Evolutionary conservation across 345 rosid species (phyloP).

Genomic region (Noccaea caerulescens): DNA sequence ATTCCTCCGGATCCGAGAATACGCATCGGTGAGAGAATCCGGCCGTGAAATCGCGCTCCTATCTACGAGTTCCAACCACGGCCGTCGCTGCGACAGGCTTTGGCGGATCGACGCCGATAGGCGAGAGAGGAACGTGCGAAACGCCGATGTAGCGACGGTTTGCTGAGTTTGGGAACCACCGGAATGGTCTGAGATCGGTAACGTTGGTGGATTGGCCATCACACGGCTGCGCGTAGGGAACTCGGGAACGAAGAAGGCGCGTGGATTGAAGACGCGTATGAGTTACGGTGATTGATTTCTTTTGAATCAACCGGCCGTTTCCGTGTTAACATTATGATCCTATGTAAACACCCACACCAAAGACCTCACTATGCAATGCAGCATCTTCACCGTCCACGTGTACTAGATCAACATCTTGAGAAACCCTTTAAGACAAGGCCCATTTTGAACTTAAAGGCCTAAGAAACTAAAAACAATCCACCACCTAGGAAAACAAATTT

Average conservation of each 20-base stretch:
- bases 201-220: slow-evolving; percentile 36
- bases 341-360: background rate
- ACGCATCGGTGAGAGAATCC: slow-evolving; percentile 63
- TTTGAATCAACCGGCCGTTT: slow-evolving; percentile 4
- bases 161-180: slow-evolving; percentile 56
- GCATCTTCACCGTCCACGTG: slow-evolving; percentile 39
- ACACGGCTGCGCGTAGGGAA: slow-evolving; percentile 38
- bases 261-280: slow-evolving; percentile 1
- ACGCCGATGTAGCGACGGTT: slow-evolving; percentile 57
- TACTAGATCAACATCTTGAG: background rate
- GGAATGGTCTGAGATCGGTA: slow-evolving; percentile 43
- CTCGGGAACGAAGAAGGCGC: slow-evolving; percentile 31
- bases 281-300: slow-evolving; percentile 5
- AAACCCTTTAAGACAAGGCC: slow-evolving; percentile 11
- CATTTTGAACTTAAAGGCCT: background rate
- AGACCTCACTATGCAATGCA: background rate
- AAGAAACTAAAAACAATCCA: background rate
- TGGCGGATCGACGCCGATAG: slow-evolving; percentile 66
- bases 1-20: slow-evolving; percentile 69
- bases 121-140: slow-evolving; percentile 71
- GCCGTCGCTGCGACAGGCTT: slow-evolving; percentile 74
- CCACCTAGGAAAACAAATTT: no score
- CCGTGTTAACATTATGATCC: slow-evolving; percentile 30
- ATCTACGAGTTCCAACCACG: slow-evolving; percentile 75
- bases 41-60: slow-evolving; percentile 63